These are phyloP conservation scores for Phytophthora pinifolia DNA, from an alignment of 352 stramenopile species.

Conservation along the genomic window DNA sequence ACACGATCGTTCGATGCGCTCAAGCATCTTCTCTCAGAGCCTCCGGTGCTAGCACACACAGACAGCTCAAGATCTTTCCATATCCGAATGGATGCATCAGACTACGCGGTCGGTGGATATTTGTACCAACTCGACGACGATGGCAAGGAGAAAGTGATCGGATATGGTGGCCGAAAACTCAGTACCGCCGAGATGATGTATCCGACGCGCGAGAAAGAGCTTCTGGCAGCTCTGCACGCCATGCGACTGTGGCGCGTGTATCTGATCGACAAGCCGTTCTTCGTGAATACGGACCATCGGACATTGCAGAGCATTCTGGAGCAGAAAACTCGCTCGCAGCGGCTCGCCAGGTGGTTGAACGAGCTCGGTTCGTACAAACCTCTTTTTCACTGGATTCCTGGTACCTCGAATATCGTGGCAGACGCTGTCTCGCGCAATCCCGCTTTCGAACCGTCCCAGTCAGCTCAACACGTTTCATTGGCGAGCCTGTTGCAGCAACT, in stretches of 20 bases:
- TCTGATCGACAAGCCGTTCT: conserved; percentile 12
- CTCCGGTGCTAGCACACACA: background rate
- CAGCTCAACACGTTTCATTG: background rate
- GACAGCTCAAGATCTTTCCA: background rate
- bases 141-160: background rate
- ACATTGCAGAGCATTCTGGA: conserved; percentile 8
- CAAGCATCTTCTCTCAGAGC: background rate
- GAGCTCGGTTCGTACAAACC: conserved; percentile 19
- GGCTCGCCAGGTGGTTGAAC: conserved; percentile 11
- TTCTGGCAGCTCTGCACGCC: conserved; percentile 11
- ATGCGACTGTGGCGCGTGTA: conserved; percentile 20
- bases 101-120: conserved; percentile 1
- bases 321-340: conserved; percentile 10
- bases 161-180: conserved; percentile 18
- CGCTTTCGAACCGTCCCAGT: background rate
- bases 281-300: conserved; percentile 12
- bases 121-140: background rate
- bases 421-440: conserved; percentile 1
- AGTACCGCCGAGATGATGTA: conserved; percentile 9
- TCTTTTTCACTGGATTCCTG: conserved; percentile 18
- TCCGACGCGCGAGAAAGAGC: conserved; percentile 14
- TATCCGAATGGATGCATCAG: background rate
- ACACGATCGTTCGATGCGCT: background rate
- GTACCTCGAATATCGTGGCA: conserved; percentile 12
- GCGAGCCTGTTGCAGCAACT: background rate